Conservation (phyloP, 2,329 filamentous ascomycete species). For the Hortaea sp. region DNA sequence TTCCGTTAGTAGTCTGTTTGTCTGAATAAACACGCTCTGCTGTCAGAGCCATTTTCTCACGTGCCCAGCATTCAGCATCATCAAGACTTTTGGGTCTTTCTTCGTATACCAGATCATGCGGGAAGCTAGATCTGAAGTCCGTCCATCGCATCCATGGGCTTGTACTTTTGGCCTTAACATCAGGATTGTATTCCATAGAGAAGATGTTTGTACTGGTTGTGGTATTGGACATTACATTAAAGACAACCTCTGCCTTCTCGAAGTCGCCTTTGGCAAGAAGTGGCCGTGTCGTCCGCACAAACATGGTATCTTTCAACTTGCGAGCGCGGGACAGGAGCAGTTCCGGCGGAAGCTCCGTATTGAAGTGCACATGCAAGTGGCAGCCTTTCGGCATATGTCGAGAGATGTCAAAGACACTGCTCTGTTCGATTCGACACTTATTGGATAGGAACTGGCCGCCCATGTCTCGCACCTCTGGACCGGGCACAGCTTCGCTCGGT, state of each 20-base stretch:
- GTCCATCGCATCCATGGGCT: slow-evolving; percentile 37
- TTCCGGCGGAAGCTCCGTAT: slow-evolving; percentile 56
- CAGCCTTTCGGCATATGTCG: slow-evolving; percentile 58
- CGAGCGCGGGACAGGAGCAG: slow-evolving; percentile 49
- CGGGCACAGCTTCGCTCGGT: slow-evolving; percentile 32
- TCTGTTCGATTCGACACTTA: slow-evolving; percentile 37
- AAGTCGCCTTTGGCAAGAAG: slow-evolving; percentile 37
- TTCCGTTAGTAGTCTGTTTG: slow-evolving; percentile 27
- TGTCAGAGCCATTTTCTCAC: slow-evolving; percentile 22
- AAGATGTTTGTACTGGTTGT: slow-evolving; percentile 37
- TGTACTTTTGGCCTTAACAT: slow-evolving; percentile 10
- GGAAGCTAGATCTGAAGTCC: slow-evolving; percentile 33
- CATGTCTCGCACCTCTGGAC: slow-evolving; percentile 31
- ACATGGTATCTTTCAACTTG: slow-evolving; percentile 51
- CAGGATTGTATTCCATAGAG: slow-evolving; percentile 35
- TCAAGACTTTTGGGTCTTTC: slow-evolving; percentile 5
- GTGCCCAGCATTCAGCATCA: slow-evolving; percentile 19
- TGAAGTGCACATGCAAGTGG: slow-evolving; percentile 69
- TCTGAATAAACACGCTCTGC: slow-evolving; percentile 1
- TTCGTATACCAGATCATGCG: slow-evolving; percentile 16
- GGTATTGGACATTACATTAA: slow-evolving; percentile 38
- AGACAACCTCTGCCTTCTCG: slow-evolving; percentile 50
- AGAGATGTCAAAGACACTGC: slow-evolving; percentile 48
- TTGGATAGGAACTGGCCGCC: slow-evolving; percentile 38
- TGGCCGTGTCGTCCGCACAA: slow-evolving; percentile 52